These are phyloP conservation scores for Candolleomyces eurysporus DNA, from an alignment of 768 basidiomycete species.

Conservation along the genomic window DNA sequence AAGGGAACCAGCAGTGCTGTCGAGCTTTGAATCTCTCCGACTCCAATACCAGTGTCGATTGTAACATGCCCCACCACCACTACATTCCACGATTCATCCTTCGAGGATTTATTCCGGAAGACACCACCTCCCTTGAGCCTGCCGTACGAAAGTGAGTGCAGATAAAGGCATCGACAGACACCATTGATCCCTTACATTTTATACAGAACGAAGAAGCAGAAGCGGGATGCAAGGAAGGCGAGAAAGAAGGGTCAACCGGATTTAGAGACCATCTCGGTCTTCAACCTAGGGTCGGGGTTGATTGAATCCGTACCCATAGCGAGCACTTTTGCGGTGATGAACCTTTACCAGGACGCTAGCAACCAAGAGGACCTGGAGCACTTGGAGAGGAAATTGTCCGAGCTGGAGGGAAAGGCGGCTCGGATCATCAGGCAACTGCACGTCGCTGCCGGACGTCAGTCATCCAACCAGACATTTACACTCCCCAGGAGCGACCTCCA, in stretches of 20 bases:
- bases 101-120: slow-evolving; percentile 18
- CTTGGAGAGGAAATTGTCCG: slow-evolving; percentile 21
- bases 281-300: slow-evolving; percentile 16
- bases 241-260: slow-evolving; percentile 1
- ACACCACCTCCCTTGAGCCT: not conserved
- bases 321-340: slow-evolving; percentile 17
- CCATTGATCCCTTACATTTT: not conserved
- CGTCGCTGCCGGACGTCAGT: not conserved
- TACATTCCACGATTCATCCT: slow-evolving; percentile 29
- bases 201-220: not conserved
- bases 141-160: not conserved
- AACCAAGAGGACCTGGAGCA: slow-evolving; percentile 18
- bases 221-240: slow-evolving; percentile 6
- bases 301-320: slow-evolving; percentile 15
- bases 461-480: slow-evolving; percentile 5
- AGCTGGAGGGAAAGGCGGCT: slow-evolving; percentile 26
- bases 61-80: slow-evolving; percentile 23
- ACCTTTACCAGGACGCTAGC: slow-evolving; percentile 25
- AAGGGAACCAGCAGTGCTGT: not conserved
- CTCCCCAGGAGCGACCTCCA: slow-evolving; percentile 28
- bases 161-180: not conserved
- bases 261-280: slow-evolving; percentile 17
- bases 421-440: slow-evolving; percentile 20
- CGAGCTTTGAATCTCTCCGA: not conserved
- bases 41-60: not conserved